Percentiles rank a stretch among this genome's conserved stretches.
phyloP scores from a whole-genome alignment of 2,329 filamentous ascomycete species.

The Rhynchosporium agropyri region DNA sequence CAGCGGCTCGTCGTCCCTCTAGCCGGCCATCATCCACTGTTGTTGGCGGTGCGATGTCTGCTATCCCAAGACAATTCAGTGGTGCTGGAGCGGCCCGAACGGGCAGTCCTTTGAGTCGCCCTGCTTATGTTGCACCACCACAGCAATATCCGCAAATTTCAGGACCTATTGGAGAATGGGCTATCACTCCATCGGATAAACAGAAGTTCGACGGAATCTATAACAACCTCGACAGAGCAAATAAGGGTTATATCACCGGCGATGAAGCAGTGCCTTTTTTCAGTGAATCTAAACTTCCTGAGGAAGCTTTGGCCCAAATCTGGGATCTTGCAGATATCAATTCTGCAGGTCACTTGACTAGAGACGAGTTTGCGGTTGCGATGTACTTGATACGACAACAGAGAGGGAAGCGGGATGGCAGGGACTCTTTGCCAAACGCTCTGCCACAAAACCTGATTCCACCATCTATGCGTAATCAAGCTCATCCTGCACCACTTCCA shows the following conservation, averaged over 20 bases:
- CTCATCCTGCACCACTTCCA: slow-evolving; percentile 49
- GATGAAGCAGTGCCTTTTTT: slow-evolving; percentile 95
- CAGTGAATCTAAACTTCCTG: slow-evolving; percentile 85
- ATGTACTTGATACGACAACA: slow-evolving; percentile 97
- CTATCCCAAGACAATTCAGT: slow-evolving; percentile 82
- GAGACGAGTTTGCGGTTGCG: slow-evolving; percentile 93
- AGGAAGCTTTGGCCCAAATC: slow-evolving; percentile 88
- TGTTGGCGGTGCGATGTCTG: slow-evolving; percentile 54
- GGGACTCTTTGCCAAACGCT: slow-evolving; percentile 67
- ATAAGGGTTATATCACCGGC: slow-evolving; percentile 83
- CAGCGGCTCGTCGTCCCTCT: slow-evolving; percentile 71
- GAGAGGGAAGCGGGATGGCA: slow-evolving; percentile 67
- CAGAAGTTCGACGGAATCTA: slow-evolving; percentile 86
- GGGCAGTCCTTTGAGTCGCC: slow-evolving; percentile 58
- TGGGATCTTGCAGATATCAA: slow-evolving; percentile 97
- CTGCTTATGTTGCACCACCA: slow-evolving; percentile 49
- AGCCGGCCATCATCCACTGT: slow-evolving; percentile 45
- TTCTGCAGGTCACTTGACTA: slow-evolving; percentile 80
- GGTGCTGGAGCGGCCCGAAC: slow-evolving; percentile 62
- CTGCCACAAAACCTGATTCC: slow-evolving; percentile 82
- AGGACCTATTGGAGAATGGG: slow-evolving; percentile 69
- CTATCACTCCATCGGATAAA: slow-evolving; percentile 82
- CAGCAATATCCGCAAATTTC: slow-evolving; percentile 37
- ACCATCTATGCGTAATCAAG: slow-evolving; percentile 75
- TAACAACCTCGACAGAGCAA: slow-evolving; percentile 76